Conservation (phyloP, 176 grass and related monocot genomes). For the Oryza coarctata region DNA sequence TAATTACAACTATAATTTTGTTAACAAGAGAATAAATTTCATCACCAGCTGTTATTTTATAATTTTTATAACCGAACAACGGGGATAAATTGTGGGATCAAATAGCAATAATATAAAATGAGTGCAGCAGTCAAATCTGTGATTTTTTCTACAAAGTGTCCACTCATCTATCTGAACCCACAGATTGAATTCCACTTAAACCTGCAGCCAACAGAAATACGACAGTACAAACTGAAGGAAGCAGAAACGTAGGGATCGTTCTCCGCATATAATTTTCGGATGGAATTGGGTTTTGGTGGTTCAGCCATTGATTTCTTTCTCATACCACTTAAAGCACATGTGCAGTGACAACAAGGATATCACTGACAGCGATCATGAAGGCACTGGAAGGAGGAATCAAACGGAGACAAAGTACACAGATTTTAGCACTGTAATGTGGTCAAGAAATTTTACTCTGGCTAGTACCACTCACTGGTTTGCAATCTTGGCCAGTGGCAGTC, state of each 20-base stretch:
- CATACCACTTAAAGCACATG: conserved; percentile 24
- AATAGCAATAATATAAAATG: background rate
- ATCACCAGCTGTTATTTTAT: background rate
- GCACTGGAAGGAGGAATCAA: background rate
- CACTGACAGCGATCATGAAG: background rate
- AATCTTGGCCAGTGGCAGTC: conserved; percentile 14
- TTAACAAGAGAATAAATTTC: background rate
- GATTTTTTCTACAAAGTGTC: background rate
- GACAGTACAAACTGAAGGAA: conserved; percentile 16
- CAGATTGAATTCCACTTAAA: background rate
- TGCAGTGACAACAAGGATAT: background rate
- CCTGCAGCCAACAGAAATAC: background rate
- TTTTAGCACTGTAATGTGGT: background rate
- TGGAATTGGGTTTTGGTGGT: background rate
- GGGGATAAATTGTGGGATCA: background rate
- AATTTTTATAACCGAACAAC: background rate
- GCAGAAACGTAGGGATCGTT: background rate
- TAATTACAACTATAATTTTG: background rate
- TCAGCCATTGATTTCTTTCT: background rate
- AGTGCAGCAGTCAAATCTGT: background rate
- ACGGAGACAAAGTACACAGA: background rate
- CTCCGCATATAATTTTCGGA: conserved; percentile 23
- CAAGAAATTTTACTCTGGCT: background rate
- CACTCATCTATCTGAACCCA: background rate
- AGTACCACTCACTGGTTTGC: conserved; percentile 8